phyloP scores from a whole-genome alignment of 1,284 basidiomycete species.

The Stygiomarasmius scandens region DNA sequence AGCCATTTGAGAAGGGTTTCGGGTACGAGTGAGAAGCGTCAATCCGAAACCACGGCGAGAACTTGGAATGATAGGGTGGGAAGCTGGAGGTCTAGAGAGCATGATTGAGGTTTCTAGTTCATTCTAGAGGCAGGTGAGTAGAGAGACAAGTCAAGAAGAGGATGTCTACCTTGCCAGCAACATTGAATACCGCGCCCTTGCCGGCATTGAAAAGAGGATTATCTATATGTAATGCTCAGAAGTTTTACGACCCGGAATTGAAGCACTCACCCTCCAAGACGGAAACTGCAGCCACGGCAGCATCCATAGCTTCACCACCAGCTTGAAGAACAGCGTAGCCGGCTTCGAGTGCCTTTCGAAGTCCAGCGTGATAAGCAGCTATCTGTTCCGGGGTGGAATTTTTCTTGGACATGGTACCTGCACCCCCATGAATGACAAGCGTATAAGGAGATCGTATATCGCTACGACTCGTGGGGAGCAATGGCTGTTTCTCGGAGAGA shows the following conservation, averaged over 20 bases:
- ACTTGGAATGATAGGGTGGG: conserved; percentile 59
- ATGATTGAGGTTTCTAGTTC: conserved; percentile 82
- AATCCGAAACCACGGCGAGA: conserved; percentile 64
- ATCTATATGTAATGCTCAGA: conserved; percentile 43
- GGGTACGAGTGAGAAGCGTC: conserved; percentile 66
- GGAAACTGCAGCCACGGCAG: conserved; percentile 75
- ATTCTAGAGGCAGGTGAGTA: conserved; percentile 48
- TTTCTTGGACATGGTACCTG: conserved; percentile 63
- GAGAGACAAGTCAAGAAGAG: not conserved
- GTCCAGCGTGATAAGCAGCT: conserved; percentile 56
- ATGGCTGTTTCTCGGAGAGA: conserved; percentile 1
- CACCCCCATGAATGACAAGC: conserved; percentile 81
- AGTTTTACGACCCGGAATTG: not conserved
- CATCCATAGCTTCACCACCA: conserved; percentile 82
- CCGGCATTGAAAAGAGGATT: conserved; percentile 78
- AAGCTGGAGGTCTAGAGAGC: conserved; percentile 71
- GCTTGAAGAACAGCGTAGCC: conserved; percentile 65
- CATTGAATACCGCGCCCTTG: conserved; percentile 81
- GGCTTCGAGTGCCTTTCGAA: conserved; percentile 57
- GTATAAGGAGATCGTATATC: conserved; percentile 35
- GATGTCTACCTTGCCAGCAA: conserved; percentile 66
- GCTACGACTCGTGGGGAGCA: not conserved
- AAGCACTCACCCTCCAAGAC: conserved; percentile 66
- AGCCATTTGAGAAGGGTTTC: conserved; percentile 76
- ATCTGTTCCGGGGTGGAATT: conserved; percentile 67